Conservation (phyloP, 495 filamentous ascomycete species). For the Podospora fimiseda region DNA sequence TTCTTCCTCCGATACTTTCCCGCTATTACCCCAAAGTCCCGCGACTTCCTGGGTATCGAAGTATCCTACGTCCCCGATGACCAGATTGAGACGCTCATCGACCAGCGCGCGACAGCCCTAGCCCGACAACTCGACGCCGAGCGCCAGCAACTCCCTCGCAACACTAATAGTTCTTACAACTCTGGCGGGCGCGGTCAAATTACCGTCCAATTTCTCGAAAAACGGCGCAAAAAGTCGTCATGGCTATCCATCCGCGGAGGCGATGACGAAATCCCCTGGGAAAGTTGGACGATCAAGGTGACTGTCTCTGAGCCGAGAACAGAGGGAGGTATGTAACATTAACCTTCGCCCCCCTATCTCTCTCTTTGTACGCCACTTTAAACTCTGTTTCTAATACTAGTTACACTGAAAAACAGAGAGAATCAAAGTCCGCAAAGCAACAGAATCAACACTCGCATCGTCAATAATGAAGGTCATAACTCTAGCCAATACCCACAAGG, state of each 20-base stretch:
- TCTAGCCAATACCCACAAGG: conserved; percentile 79
- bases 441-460: conserved; percentile 78
- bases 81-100: conserved; percentile 88
- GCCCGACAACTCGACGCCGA: conserved; percentile 56
- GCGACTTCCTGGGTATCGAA: conserved; percentile 88
- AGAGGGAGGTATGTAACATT: conserved; percentile 68
- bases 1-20: conserved; percentile 99
- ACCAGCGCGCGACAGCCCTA: conserved; percentile 71
- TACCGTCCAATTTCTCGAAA: conserved; percentile 91
- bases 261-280: conserved; percentile 94
- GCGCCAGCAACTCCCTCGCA: conserved; percentile 29
- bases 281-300: conserved; percentile 88
- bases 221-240: conserved; percentile 64
- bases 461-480: conserved; percentile 82
- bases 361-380: neutral
- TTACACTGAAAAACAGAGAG: conserved; percentile 70
- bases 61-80: conserved; percentile 82
- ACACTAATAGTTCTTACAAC: conserved; percentile 29
- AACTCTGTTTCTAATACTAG: too few relatives aligned
- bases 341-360: neutral
- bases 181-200: conserved; percentile 75
- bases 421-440: conserved; percentile 77
- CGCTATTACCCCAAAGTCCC: conserved; percentile 70
- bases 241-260: conserved; percentile 66
- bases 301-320: conserved; percentile 83